phyloP scores from a whole-genome alignment of 805 yeast species.

The Zygoascus bituminiphila region DNA sequence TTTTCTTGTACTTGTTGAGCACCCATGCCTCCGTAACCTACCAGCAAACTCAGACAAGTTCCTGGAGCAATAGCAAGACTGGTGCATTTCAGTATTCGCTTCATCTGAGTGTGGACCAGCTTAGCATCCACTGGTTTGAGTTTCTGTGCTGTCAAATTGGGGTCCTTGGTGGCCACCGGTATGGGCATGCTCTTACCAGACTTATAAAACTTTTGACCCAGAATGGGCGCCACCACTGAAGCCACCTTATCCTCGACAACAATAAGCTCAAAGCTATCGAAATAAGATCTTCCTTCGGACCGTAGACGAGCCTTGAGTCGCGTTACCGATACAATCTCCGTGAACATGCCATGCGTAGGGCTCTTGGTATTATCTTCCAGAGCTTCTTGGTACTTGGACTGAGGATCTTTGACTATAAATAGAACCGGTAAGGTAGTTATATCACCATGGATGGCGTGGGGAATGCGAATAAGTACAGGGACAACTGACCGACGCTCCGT shows the following conservation, averaged over 20 bases:
- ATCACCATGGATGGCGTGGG: constrained; percentile 15
- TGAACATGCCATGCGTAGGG: constrained; percentile 53
- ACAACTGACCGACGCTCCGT: constrained; percentile 5
- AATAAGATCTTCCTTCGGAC: constrained; percentile 45
- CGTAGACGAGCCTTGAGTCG: constrained; percentile 44
- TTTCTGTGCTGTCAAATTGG: constrained; percentile 4
- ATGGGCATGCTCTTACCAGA: constrained; percentile 61
- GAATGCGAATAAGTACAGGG: constrained; percentile 17
- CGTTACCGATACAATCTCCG: constrained; percentile 51
- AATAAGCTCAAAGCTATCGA: constrained; percentile 41
- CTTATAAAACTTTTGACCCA: constrained; percentile 55
- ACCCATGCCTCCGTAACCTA: constrained; percentile 49
- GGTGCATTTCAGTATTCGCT: constrained; percentile 55
- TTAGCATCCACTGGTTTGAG: constrained; percentile 46
- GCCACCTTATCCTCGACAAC: constrained; percentile 64
- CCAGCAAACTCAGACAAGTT: constrained; percentile 47
- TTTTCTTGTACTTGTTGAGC: constrained; percentile 41
- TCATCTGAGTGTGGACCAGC: constrained; percentile 56
- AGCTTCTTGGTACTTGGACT: constrained; percentile 44
- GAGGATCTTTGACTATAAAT: constrained; percentile 68
- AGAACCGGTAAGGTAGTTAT: constrained; percentile 12
- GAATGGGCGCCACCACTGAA: constrained; percentile 46
- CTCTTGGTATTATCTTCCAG: constrained; percentile 37
- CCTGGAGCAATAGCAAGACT: constrained; percentile 56
- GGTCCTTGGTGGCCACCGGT: constrained; percentile 34